phyloP scores from a whole-genome alignment of 2,329 filamentous ascomycete species.

The Volutella citrinella region DNA sequence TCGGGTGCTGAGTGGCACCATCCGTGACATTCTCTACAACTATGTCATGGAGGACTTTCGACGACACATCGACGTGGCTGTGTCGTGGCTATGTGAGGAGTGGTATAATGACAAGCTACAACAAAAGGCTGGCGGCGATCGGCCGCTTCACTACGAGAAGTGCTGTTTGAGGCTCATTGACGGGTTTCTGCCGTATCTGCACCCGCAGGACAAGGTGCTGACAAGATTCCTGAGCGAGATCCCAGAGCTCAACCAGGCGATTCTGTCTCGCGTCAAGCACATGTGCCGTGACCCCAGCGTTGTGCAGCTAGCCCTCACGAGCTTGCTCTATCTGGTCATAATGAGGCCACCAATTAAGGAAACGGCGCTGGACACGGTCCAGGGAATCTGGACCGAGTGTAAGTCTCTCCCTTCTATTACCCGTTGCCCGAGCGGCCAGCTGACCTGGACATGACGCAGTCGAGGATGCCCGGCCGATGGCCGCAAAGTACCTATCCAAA shows the following conservation, averaged over 20 bases:
- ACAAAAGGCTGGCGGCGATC: conserved; percentile 41
- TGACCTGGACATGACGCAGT: too few species aligned
- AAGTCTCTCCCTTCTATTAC: conserved; percentile 31
- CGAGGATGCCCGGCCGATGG: conserved; percentile 61
- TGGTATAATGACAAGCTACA: conserved; percentile 84
- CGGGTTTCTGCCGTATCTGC: conserved; percentile 86
- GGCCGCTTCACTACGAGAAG: conserved; percentile 69
- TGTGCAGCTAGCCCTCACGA: conserved; percentile 61
- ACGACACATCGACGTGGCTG: conserved; percentile 81
- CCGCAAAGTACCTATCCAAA: conserved; percentile 59
- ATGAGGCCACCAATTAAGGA: conserved; percentile 64
- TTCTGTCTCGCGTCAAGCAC: conserved; percentile 70
- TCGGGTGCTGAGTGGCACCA: conserved; percentile 60
- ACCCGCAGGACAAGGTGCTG: conserved; percentile 83
- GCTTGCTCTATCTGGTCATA: conserved; percentile 64
- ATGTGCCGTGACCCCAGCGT: conserved; percentile 66
- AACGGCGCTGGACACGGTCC: conserved; percentile 61
- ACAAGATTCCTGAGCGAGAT: conserved; percentile 91
- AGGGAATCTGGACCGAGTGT: conserved; percentile 67
- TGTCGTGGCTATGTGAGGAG: conserved; percentile 94
- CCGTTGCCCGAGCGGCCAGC: too few species aligned
- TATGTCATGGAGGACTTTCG: conserved; percentile 94
- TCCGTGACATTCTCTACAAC: conserved; percentile 76
- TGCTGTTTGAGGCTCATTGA: conserved; percentile 82
- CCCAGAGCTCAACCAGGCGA: conserved; percentile 68